Percentiles rank a stretch among this genome's conserved stretches.
phyloP scores from a whole-genome alignment of 2,329 filamentous ascomycete genomes.

The Pyrenophora seminiperda region DNA sequence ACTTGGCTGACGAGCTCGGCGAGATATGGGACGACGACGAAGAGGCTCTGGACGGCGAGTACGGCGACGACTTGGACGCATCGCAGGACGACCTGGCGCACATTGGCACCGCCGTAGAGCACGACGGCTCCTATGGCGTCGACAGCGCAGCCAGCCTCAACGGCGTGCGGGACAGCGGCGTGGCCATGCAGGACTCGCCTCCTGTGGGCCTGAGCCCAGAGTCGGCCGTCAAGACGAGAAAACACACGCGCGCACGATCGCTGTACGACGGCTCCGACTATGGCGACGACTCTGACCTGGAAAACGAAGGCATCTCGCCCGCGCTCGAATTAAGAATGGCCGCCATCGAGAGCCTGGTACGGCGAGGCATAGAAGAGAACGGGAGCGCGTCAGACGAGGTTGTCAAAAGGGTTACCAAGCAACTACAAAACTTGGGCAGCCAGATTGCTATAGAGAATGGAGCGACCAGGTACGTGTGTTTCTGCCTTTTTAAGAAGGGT shows the following conservation, averaged over 20 bases:
- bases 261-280: slow-evolving; percentile 76
- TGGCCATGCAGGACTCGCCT: slow-evolving; percentile 51
- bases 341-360: slow-evolving; percentile 71
- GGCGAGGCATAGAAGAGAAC: slow-evolving; percentile 66
- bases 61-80: slow-evolving; percentile 41
- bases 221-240: slow-evolving; percentile 36
- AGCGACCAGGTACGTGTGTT: slow-evolving; percentile 64
- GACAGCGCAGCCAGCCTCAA: slow-evolving; percentile 30
- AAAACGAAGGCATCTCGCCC: slow-evolving; percentile 68
- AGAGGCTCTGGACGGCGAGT: slow-evolving; percentile 56
- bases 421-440: slow-evolving; percentile 72
- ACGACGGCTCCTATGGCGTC: slow-evolving; percentile 39
- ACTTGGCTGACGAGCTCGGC: slow-evolving; percentile 79
- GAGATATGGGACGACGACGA: slow-evolving; percentile 72
- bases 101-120: slow-evolving; percentile 43
- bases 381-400: slow-evolving; percentile 69
- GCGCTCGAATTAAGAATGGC: slow-evolving; percentile 72
- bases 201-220: slow-evolving; percentile 47
- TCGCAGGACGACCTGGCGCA: slow-evolving; percentile 28
- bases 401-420: slow-evolving; percentile 69
- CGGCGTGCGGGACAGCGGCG: slow-evolving; percentile 53
- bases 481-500: no score
- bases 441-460: slow-evolving; percentile 74
- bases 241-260: slow-evolving; percentile 53
- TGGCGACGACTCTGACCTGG: slow-evolving; percentile 72